A percentile compares a stretch with the other conserved stretches of the same genome.
Conservation (phyloP, 768 basidiomycete genomes). For the Sarcomyxa edulis region DNA sequence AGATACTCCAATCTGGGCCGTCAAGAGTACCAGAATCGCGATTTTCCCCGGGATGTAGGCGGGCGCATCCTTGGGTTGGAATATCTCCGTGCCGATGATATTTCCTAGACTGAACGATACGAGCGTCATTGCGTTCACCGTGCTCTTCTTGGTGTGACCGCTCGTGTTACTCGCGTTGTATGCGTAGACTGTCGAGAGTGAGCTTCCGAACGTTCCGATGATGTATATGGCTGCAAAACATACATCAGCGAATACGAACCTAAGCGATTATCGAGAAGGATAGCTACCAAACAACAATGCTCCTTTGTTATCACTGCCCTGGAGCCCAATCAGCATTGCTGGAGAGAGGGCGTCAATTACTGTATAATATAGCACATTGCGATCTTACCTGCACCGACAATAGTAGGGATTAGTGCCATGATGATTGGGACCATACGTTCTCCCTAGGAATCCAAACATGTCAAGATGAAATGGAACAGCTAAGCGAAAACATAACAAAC, state of each 20-base stretch:
- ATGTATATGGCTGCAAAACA: conserved; percentile 37
- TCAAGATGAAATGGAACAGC: background rate
- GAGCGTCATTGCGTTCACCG: conserved; percentile 57
- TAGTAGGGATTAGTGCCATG: conserved; percentile 52
- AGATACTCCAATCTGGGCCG: conserved; percentile 43
- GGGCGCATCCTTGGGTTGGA: conserved; percentile 57
- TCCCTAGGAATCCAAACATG: conserved; percentile 31
- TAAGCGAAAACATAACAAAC: conserved; percentile 21
- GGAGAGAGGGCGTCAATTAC: background rate
- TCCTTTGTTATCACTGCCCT: conserved; percentile 41
- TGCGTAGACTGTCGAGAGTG: conserved; percentile 54
- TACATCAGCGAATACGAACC: conserved; percentile 2
- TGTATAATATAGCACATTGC: background rate
- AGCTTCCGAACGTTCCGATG: conserved; percentile 53
- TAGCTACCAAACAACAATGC: conserved; percentile 49
- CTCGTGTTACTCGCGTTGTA: conserved; percentile 62
- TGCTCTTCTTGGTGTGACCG: conserved; percentile 66
- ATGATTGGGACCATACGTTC: conserved; percentile 61
- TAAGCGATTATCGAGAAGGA: background rate
- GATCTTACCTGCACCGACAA: conserved; percentile 46
- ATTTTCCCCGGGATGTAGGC: conserved; percentile 64
- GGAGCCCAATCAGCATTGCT: conserved; percentile 52
- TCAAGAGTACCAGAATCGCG: conserved; percentile 56
- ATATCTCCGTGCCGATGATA: conserved; percentile 59
- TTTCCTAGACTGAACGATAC: conserved; percentile 53